phyloP scores from a whole-genome alignment of 441 rosid genomes.

The Daphne laureola region DNA sequence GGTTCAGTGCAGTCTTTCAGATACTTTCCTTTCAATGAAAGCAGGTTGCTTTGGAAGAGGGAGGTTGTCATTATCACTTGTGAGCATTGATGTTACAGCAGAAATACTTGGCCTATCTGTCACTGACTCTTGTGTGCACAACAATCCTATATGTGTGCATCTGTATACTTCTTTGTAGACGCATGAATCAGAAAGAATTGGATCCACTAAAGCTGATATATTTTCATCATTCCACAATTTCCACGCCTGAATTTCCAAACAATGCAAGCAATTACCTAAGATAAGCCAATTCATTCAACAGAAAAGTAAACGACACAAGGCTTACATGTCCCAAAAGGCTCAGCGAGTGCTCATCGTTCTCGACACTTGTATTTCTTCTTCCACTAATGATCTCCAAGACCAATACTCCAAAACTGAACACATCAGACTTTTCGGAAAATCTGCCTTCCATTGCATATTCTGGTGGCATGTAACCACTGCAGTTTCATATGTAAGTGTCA shows the following conservation, averaged over 20 bases:
- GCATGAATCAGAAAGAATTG: conserved; percentile 8
- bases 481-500: too few relatives aligned
- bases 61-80: conserved; percentile 28
- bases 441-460: too few relatives aligned
- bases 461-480: too few relatives aligned
- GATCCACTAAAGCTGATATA: conserved; percentile 25
- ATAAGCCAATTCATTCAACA: too few relatives aligned
- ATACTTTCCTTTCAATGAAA: not conserved
- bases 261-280: too few relatives aligned
- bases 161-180: conserved; percentile 23
- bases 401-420: conserved; percentile 4
- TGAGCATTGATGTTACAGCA: conserved; percentile 37
- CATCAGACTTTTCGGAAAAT: not conserved
- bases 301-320: too few relatives aligned
- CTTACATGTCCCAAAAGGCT: conserved; percentile 4
- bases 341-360: not conserved
- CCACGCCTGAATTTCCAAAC: conserved; percentile 40
- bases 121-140: conserved; percentile 47
- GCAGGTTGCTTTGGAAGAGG: conserved; percentile 7
- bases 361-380: not conserved
- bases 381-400: conserved; percentile 1
- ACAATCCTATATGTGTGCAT: conserved; percentile 47
- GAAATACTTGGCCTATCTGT: conserved; percentile 47
- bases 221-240: conserved; percentile 45
- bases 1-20: too few relatives aligned